These are phyloP conservation scores for Synchytrium microbalum DNA, from an alignment of 371 early-diverging fungal genomes.

Conservation along the genomic window DNA sequence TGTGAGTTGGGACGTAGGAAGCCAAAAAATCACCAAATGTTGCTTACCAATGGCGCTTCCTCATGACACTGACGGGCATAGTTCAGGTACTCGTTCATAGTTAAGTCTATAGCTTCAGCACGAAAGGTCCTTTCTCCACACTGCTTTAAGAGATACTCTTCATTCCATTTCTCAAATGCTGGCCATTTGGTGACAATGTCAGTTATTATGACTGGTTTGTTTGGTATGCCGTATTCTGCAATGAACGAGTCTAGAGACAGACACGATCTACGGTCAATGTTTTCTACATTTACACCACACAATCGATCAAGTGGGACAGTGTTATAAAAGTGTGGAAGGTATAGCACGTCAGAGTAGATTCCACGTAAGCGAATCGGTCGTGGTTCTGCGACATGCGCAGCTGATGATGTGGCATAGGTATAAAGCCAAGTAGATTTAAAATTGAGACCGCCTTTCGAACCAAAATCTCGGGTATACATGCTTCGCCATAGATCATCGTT, in stretches of 20 bases:
- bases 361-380: conserved; percentile 24
- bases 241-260: conserved; percentile 39
- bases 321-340: conserved; percentile 45
- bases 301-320: conserved; percentile 40
- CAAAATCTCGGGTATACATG: conserved; percentile 35
- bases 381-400: neutral
- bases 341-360: conserved; percentile 53
- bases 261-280: conserved; percentile 39
- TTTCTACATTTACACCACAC: conserved; percentile 33
- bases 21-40: no score
- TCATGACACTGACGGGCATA: conserved; percentile 36
- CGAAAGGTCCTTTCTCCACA: conserved; percentile 41
- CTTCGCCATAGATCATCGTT: conserved; percentile 50
- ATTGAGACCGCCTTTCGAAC: conserved; percentile 33
- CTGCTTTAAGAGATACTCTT: conserved; percentile 31
- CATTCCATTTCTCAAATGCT: conserved; percentile 39
- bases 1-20: neutral
- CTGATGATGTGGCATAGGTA: conserved; percentile 9
- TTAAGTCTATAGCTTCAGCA: conserved; percentile 55
- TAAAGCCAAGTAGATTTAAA: conserved; percentile 8
- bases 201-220: conserved; percentile 52
- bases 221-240: conserved; percentile 40
- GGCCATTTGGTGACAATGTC: conserved; percentile 54
- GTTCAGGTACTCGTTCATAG: conserved; percentile 39
- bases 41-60: conserved; percentile 21